These are phyloP conservation scores for Trichoderma sp. DNA, from an alignment of 2,329 filamentous ascomycete species.

Conservation along the genomic window DNA sequence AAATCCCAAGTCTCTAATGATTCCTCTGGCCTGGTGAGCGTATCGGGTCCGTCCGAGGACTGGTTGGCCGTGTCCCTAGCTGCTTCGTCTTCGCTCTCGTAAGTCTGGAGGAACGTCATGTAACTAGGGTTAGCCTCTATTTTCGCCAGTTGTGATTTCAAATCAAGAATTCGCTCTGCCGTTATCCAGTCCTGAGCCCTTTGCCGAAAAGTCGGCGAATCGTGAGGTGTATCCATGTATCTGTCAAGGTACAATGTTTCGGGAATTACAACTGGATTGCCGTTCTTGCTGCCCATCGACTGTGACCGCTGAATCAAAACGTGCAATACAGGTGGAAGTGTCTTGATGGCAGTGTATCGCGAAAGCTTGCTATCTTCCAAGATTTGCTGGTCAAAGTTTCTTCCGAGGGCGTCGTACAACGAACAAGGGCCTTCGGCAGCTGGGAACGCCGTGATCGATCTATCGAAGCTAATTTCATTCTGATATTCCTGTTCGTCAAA, in stretches of 20 bases:
- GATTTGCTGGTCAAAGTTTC: constrained; percentile 76
- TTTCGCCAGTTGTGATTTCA: constrained; percentile 43
- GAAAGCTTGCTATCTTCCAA: constrained; percentile 62
- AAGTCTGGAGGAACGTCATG: constrained; percentile 30
- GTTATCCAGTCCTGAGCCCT: constrained; percentile 72
- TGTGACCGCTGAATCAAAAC: constrained; percentile 83
- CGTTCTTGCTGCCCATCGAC: constrained; percentile 71
- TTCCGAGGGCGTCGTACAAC: constrained; percentile 81
- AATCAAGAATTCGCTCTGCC: constrained; percentile 58
- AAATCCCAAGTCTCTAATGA: constrained; percentile 33
- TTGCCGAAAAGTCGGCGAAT: constrained; percentile 58
- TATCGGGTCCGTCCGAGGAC: background rate
- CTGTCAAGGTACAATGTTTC: constrained; percentile 83
- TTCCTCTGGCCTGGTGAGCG: background rate
- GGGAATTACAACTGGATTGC: constrained; percentile 73
- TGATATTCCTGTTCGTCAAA: constrained; percentile 42
- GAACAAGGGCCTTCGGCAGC: constrained; percentile 50
- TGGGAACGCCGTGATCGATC: constrained; percentile 60
- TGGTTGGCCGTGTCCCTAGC: background rate
- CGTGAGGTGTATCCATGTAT: constrained; percentile 68
- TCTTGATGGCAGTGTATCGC: constrained; percentile 68
- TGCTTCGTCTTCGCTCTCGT: constrained; percentile 27
- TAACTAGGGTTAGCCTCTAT: constrained; percentile 28
- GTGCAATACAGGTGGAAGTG: constrained; percentile 81
- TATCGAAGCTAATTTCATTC: constrained; percentile 54